Evolutionary conservation across 2,329 filamentous ascomycete genomes (phyloP).

Genomic region (Leptographium galeiforme): DNA sequence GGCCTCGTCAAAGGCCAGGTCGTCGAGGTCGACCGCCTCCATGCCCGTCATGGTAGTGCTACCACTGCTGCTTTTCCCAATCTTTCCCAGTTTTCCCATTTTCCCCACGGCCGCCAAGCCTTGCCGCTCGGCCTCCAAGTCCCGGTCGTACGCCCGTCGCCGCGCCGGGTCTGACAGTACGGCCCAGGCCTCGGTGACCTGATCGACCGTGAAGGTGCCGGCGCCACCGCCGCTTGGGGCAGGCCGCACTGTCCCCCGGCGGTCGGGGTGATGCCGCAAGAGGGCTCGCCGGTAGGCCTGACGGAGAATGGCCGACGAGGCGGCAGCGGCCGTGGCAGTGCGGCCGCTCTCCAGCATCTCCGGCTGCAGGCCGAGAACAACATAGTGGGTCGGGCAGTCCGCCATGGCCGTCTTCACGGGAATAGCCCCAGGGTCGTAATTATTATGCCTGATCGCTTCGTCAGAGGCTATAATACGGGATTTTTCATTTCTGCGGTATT

Average conservation of each 20-base stretch:
- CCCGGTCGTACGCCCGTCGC: slow-evolving; percentile 40
- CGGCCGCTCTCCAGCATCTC: not conserved
- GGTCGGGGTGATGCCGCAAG: slow-evolving; percentile 54
- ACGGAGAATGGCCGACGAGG: slow-evolving; percentile 35
- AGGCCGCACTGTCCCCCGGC: slow-evolving; percentile 16
- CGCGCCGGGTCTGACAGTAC: slow-evolving; percentile 37
- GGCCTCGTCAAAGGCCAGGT: slow-evolving; percentile 36
- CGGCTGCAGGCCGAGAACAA: slow-evolving; percentile 5
- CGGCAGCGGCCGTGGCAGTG: slow-evolving; percentile 12
- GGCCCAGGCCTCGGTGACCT: slow-evolving; percentile 47
- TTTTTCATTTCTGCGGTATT: not conserved
- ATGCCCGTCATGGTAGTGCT: slow-evolving; percentile 33
- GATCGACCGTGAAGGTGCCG: slow-evolving; percentile 40
- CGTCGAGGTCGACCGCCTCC: slow-evolving; percentile 52
- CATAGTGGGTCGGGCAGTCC: not conserved
- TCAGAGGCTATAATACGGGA: not conserved
- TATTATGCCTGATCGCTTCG: no score
- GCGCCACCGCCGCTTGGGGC: not conserved
- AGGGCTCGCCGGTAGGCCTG: slow-evolving; percentile 52
- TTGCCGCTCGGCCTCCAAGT: slow-evolving; percentile 20
- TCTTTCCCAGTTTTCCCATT: not conserved
- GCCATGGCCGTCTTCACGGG: no score
- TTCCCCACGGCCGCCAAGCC: not conserved
- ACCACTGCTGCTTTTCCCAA: slow-evolving; percentile 12
- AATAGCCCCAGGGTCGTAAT: not conserved